Evolutionary conservation across 1,139 yeast genomes (phyloP).

Genomic region (Debaryomyces robertsiae): DNA sequence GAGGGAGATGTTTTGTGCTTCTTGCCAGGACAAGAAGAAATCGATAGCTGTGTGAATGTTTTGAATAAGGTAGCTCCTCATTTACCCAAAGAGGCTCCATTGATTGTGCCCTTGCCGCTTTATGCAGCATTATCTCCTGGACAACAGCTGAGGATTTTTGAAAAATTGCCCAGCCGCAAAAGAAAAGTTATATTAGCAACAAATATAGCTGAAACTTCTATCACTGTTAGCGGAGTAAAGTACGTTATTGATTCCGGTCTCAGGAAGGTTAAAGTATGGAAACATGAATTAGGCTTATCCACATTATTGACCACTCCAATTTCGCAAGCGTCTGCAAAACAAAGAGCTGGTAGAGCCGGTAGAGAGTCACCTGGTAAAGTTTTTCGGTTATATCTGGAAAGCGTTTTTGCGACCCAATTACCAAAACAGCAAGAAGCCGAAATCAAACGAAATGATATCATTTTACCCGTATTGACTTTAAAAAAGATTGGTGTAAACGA

Average conservation of each 20-base stretch:
- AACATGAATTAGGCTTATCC: conserved; percentile 87
- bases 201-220: conserved; percentile 95
- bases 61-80: conserved; percentile 63
- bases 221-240: conserved; percentile 93
- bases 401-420: conserved; percentile 55
- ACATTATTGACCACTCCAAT: conserved; percentile 89
- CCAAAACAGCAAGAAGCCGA: conserved; percentile 90
- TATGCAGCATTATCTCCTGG: conserved; percentile 91
- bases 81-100: conserved; percentile 75
- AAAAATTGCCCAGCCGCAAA: conserved; percentile 55
- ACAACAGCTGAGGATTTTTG: conserved; percentile 78
- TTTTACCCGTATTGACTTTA: conserved; percentile 79
- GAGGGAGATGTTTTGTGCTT: conserved; percentile 90
- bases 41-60: conserved; percentile 76
- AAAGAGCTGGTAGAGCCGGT: conserved; percentile 98
- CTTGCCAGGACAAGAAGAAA: conserved; percentile 96
- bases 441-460: conserved; percentile 81
- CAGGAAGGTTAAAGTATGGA: conserved; percentile 91
- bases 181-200: conserved; percentile 90
- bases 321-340: conserved; percentile 92
- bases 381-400: conserved; percentile 78
- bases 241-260: conserved; percentile 93
- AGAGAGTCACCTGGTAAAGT: conserved; percentile 93
- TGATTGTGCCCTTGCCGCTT: conserved; percentile 75
- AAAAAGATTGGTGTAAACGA: conserved; percentile 85